phyloP scores from a whole-genome alignment of 108 stramenopile genomes.

The Cyclotella kingstonii region DNA sequence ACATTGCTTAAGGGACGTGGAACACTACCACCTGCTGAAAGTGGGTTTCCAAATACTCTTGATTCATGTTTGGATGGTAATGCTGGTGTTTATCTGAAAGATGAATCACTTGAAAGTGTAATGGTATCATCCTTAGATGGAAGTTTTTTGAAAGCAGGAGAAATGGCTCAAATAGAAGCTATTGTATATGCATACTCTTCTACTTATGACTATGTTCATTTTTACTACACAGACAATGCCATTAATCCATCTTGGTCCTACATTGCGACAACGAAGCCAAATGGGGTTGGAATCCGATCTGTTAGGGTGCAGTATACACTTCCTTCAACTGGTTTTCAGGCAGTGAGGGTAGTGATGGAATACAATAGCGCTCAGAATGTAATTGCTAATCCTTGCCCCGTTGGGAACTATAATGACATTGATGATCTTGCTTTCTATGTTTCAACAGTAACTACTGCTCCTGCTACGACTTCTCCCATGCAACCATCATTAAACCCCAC shows the following conservation, averaged over 20 bases:
- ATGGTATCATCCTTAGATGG: neutral
- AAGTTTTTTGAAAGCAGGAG: neutral
- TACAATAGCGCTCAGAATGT: too few species aligned
- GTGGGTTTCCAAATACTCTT: constrained; percentile 1
- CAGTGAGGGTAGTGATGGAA: neutral
- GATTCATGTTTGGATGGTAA: constrained; percentile 1
- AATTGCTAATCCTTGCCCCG: constrained; percentile 1
- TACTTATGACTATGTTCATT: neutral
- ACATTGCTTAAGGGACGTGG: neutral
- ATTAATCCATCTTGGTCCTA: neutral
- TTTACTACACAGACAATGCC: neutral
- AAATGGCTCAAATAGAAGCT: neutral
- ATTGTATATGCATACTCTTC: neutral
- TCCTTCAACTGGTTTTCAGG: neutral
- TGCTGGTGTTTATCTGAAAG: neutral
- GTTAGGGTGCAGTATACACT: neutral
- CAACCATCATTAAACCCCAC: neutral
- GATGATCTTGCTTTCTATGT: constrained; percentile 13
- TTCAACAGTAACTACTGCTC: too few species aligned
- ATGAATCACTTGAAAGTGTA: neutral
- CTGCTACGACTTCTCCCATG: neutral
- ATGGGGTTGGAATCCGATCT: neutral
- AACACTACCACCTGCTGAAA: neutral
- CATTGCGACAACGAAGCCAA: neutral
- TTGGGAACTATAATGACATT: constrained; percentile 6